Evolutionary conservation across 2,329 filamentous ascomycete species (phyloP), one percentile per base, ranked within the genome.

Genomic region (Seiridium cupressi): DNA sequence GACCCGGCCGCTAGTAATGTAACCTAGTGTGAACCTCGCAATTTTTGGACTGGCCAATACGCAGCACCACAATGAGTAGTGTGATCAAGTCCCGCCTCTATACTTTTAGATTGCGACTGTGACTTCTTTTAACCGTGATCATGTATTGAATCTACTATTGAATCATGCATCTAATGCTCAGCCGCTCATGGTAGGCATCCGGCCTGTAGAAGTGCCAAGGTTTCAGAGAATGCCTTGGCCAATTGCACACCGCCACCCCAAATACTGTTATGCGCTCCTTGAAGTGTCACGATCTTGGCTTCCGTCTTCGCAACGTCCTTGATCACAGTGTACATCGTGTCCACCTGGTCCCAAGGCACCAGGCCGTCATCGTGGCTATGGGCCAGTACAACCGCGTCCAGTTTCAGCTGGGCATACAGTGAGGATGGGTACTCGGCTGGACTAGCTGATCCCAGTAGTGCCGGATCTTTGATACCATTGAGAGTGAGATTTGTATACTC

Each of bases 311-410:
- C 36, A 9, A 55, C 31, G 9, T 42, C 53, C 8, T 44, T 44
- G 36, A 55, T 44, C 11, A 44, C 42, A 4, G 53, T 38, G 13
- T 42, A 32, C 53, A 55, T 55, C 6, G 36, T 55, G 6, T 55
- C 53, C 2, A 55, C 53, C 42, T 55, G 53, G 31, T 55, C 53
- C 53, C 53, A 55, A 8, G 53, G 53, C 10, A 55, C 53, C n/a
- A 55, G 7, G 4, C 53, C 53, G 8, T 55, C 53, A 32, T 55
- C 38, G 38, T 55, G 53, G 10, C 53, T 55, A 32, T 55, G 53
- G n/a, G 53, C 53, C 53, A 55, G 11, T 3, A 34, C 53, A 26
- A 55, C 53, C 2, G 53, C 53, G 18, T 38, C 18, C 53, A 55
- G 38, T 2, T 55, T 35, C 53, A 55, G 26, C 10, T 44, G 18